Percentiles rank a stretch among this genome's conserved stretches.
Conservation (phyloP, 768 basidiomycete species). For the Glaciozyma antarctica region DNA sequence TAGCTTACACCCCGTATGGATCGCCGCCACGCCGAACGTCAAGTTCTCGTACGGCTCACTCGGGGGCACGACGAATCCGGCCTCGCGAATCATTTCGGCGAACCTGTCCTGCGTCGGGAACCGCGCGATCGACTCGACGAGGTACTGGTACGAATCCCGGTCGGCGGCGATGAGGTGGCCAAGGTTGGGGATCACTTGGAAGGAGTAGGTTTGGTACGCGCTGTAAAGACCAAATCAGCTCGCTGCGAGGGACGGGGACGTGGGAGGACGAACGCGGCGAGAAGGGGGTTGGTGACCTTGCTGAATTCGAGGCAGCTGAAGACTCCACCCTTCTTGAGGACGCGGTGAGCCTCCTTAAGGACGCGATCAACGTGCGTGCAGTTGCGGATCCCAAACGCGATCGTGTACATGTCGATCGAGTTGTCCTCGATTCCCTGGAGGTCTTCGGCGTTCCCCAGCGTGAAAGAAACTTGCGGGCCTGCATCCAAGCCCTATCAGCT, state of each 20-base stretch:
- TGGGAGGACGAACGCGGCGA: constrained; percentile 59
- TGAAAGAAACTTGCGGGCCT: constrained; percentile 57
- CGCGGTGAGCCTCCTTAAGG: constrained; percentile 77
- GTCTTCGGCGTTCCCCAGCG: constrained; percentile 83
- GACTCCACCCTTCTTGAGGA: constrained; percentile 89
- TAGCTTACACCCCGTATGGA: constrained; percentile 71
- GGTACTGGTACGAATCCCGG: constrained; percentile 73
- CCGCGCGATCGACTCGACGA: constrained; percentile 42
- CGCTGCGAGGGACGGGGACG: neutral
- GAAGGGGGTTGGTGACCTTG: constrained; percentile 74
- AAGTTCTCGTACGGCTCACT: constrained; percentile 55
- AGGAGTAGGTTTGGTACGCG: constrained; percentile 88
- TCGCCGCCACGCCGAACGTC: constrained; percentile 78
- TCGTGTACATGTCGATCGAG: constrained; percentile 91
- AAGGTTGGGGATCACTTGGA: constrained; percentile 83
- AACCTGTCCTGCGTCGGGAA: constrained; percentile 86
- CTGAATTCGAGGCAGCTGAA: constrained; percentile 97
- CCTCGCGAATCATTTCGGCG: constrained; percentile 75
- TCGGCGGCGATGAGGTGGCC: constrained; percentile 97
- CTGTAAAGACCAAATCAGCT: constrained; percentile 42
- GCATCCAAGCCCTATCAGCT: constrained; percentile 42
- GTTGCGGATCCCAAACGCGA: constrained; percentile 96
- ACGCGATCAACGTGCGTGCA: constrained; percentile 87
- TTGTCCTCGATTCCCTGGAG: constrained; percentile 66
- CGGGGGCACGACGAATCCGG: constrained; percentile 52